Evolutionary conservation across 148 eudicot species (phyloP), one percentile per base, ranked within the genome.

Genomic region (Chenopodium suecicum): DNA sequence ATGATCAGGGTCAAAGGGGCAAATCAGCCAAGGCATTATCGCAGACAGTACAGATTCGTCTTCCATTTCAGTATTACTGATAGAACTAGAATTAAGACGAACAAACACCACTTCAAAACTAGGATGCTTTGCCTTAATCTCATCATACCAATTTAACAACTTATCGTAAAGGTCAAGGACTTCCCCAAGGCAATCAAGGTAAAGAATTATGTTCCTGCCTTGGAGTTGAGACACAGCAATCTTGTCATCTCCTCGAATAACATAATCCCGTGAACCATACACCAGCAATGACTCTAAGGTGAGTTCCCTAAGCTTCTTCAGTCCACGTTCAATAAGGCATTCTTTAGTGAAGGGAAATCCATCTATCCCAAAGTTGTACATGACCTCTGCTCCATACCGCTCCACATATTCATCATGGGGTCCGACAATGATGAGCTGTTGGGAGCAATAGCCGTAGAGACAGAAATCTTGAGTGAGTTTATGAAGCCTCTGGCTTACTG

Each of bases 261-360:
- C 56, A 68, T 66, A 78, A 67, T 67, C 73, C 9, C 27, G 73
- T 12, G 79, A n/a, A 3, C 52, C 52, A 48, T 64, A 5, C 19
- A 62, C 68, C 19, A 76, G 22, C 50, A 64, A 23, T 41, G 79
- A 64, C 79, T 77, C 79, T 8, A 77, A 68, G 79, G 71, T 77
- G 48, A 64, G 54, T 44, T 31, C 71, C 9, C 37, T 64, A 2
- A 78, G 65, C 47, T 31, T 27, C 4, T 47, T 22, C 14, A 78
- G 17, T 67, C 50, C 64, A 7, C 17, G 29, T 12, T 29, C 7
- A 4, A 79, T 4, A 32, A 79, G 50, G 32, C 2, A 2, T 47
- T 17, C 65, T n/a, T 54, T 32, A 52, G 54, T 29, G 54, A 79
- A 79, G 6, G 75, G 75, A 54, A 31, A 79, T 70, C 11, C 68